A percentile compares a stretch with the other conserved stretches of the same genome.
Evolutionary conservation across 2,329 filamentous ascomycete species (phyloP).

Genomic region (Phyllosticta citribraziliensis): DNA sequence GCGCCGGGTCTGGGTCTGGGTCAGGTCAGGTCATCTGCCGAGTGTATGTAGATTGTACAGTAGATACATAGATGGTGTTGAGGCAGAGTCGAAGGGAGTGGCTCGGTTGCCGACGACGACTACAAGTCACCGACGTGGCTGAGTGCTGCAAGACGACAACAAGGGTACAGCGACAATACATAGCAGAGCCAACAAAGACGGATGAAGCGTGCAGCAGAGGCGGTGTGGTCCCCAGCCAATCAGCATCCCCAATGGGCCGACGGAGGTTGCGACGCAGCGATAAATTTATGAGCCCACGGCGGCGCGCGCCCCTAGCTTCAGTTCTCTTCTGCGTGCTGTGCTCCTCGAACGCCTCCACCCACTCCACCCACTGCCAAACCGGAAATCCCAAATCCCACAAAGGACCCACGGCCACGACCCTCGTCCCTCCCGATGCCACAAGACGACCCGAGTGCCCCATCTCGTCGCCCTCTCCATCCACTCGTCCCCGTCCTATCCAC

Average conservation of each 20-base stretch:
- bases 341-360: background rate
- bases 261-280: background rate
- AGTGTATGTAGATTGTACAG: too few relatives aligned
- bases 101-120: background rate
- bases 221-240: background rate
- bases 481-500: too few relatives aligned
- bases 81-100: too few relatives aligned
- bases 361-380: too few relatives aligned
- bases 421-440: background rate
- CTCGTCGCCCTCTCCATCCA: background rate
- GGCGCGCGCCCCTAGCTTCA: background rate
- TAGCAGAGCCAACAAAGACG: background rate
- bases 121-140: background rate
- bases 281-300: background rate
- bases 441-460: constrained; percentile 4
- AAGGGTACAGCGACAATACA: too few relatives aligned
- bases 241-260: background rate
- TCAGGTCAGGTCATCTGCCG: too few relatives aligned
- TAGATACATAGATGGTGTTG: too few relatives aligned
- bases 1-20: too few relatives aligned
- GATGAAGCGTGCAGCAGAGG: background rate
- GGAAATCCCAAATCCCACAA: constrained; percentile 6
- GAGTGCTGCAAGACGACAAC: background rate
- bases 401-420: background rate
- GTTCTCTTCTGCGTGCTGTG: background rate